Evolutionary conservation across 2,329 filamentous ascomycete species (phyloP), one percentile per base, ranked within the genome.

Genomic region (Chrysoporthe austroafricana): DNA sequence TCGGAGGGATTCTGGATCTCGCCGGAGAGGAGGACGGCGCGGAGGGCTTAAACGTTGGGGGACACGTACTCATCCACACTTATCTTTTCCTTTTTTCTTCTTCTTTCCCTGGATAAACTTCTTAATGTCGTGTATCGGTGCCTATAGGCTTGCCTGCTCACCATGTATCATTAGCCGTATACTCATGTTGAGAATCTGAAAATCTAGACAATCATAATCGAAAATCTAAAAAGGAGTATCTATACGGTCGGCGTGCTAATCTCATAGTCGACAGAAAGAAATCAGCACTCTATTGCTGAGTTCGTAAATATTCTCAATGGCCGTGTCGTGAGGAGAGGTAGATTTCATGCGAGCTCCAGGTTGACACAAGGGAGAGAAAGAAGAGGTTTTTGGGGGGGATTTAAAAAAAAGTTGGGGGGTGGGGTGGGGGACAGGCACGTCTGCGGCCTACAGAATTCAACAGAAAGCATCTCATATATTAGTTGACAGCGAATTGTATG

Each of bases 1-100:
- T 73, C 77, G 61, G 80, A 84, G 39, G 83, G 82, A 1, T 84
- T 84, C 62, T 71, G 84, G 67, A 76, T 80, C 42, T 81, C 81
- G 36, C 82, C 81, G 2, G 78, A 78, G n/a, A 73, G 77, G 68
- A 70, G 59, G 60, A 9, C 26, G 43, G 32, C 42, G 21, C 3
- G 63, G 18, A 67, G 58, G 57, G 18, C 9, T 26, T 64, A 62
- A 67, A 54, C 14, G 21, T 21, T 7, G 42, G 11, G 54, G 8
- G n/a, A 16, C 34, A 34, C 48, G n/a, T n/a, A 4, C 21, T 48
- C 14, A 11, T 50, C 21, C 14, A 8, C 39, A 1, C n/a, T 16
- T n/a, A n/a, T 11, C 5, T 42, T 36, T 11, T 26, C 26, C 26
- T 43, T 21, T 11, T 46, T 16, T 32, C 32, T 13, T 52, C 3